Evolutionary conservation across 2,329 filamentous ascomycete species (phyloP), one percentile per base, ranked within the genome.

Genomic region (Orbilia javanica): DNA sequence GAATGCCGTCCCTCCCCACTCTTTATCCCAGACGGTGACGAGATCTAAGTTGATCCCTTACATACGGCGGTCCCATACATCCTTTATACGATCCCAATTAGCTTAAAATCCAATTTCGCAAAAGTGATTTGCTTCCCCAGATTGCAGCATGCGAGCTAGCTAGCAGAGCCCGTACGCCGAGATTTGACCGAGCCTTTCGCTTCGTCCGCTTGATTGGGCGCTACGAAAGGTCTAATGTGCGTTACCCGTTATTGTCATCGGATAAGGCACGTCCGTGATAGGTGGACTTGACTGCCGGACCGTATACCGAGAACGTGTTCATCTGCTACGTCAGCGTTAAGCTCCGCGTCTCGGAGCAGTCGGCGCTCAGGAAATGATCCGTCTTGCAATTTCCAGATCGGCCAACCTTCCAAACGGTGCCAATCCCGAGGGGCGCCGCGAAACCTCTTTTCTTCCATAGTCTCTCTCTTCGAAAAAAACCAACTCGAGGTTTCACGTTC

Each of bases 151-250:
- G 39, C 39, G 13, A n/a, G n/a, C n/a, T 15, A 50, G 46, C 11
- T 11, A 57, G 15, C 31, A 44, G 50, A 36, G n/a, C n/a, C 22
- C 22, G 50, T 34, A 44, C 74, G 63, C 74, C 74, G 74, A 78
- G 74, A 78, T 78, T 78, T 67, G 74, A 68, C 74, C 74, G 74
- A 78, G 57, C 11, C n/a, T 50, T 60, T 69, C 66, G 73, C 73
- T 71, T 77, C 74, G 63, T 10, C 34, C 53, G 34, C 74, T 39
- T 29, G 25, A 75, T 67, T 27, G 22, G 44, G 71, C 63, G 63
- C 52, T 66, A 66, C 73, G 27, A 60, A 70, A 67, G n/a, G 31
- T 65, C 60, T 66, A 77, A 71, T 39, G 36, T 66, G 29, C 50
- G 50, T 42, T 55, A 50, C 50, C 72, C 36, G 48, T 57, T 60